A percentile compares a stretch with the other conserved stretches of the same genome.
phyloP scores from a whole-genome alignment of 2,329 filamentous ascomycete genomes.

The Nothopassalora personata region DNA sequence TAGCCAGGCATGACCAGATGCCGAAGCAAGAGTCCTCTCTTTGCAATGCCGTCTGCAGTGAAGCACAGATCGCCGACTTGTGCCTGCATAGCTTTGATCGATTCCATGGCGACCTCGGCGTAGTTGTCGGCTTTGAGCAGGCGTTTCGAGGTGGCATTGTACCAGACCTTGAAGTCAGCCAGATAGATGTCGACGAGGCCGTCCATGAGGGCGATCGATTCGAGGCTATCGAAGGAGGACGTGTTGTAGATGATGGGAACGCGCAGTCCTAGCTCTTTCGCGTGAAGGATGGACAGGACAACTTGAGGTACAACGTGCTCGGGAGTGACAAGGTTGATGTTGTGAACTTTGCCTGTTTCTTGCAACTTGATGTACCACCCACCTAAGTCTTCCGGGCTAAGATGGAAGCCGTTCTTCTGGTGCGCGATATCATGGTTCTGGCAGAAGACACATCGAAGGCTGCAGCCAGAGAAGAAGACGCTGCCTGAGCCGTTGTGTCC shows the following conservation, averaged over 20 bases:
- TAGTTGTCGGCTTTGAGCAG: constrained; percentile 77
- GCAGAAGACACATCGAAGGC: constrained; percentile 67
- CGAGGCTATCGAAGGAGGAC: constrained; percentile 70
- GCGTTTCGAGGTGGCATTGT: constrained; percentile 57
- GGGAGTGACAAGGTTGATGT: constrained; percentile 82
- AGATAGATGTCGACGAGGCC: constrained; percentile 80
- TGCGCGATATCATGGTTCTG: constrained; percentile 83
- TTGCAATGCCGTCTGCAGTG: constrained; percentile 73
- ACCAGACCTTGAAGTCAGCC: constrained; percentile 86
- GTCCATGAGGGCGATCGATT: constrained; percentile 66
- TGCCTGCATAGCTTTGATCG: constrained; percentile 70
- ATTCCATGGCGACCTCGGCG: constrained; percentile 65
- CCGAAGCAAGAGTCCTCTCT: constrained; percentile 67
- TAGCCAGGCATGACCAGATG: constrained; percentile 83
- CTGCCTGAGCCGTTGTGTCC: constrained; percentile 74
- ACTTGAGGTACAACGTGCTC: constrained; percentile 85
- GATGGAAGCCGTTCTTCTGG: constrained; percentile 71
- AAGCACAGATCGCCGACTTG: constrained; percentile 83
- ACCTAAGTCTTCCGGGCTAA: constrained; percentile 71
- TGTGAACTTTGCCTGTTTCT: constrained; percentile 73
- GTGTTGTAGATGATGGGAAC: constrained; percentile 82
- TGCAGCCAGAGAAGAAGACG: constrained; percentile 77
- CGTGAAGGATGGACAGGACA: constrained; percentile 67
- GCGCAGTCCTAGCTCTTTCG: constrained; percentile 61
- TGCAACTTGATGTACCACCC: constrained; percentile 82